phyloP scores from a whole-genome alignment of 2,329 filamentous ascomycete genomes.

The Knoxdaviesia proteae region DNA sequence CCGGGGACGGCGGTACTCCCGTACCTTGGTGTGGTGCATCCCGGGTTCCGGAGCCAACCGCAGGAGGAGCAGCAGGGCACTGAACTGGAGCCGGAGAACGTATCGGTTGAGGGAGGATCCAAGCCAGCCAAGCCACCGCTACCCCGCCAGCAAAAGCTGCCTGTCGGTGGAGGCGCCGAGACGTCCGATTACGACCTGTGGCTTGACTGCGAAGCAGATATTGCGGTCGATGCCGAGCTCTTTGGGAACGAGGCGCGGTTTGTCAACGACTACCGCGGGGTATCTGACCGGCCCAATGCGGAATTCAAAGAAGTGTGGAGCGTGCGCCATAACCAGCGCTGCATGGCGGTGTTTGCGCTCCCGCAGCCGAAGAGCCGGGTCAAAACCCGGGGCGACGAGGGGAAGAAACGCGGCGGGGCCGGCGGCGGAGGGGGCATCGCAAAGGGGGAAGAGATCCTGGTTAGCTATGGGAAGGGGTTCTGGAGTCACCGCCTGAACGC shows the following conservation, averaged over 20 bases:
- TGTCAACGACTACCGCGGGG: conserved; percentile 45
- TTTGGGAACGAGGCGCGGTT: conserved; percentile 44
- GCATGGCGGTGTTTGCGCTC: conserved; percentile 37
- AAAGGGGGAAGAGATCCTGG: conserved; percentile 42
- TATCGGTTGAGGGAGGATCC: no score
- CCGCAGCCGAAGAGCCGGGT: conserved; percentile 16
- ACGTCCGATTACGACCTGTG: conserved; percentile 43
- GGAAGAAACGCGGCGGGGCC: conserved; percentile 7
- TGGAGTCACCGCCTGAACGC: conserved; percentile 17
- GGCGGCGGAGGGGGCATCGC: conserved; percentile 19
- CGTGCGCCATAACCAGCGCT: conserved; percentile 24
- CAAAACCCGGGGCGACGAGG: conserved; percentile 6
- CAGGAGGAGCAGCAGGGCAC: no score
- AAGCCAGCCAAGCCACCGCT: no score
- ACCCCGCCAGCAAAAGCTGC: no score
- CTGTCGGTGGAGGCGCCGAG: conserved; percentile 2
- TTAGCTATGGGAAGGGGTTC: conserved; percentile 49
- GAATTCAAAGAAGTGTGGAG: conserved; percentile 41
- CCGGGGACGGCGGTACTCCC: conserved; percentile 37
- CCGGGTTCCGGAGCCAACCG: conserved; percentile 6
- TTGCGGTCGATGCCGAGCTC: conserved; percentile 38
- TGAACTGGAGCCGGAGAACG: conserved; percentile 6
- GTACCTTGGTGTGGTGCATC: conserved; percentile 40
- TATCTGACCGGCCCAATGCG: conserved; percentile 30
- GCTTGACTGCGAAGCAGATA: conserved; percentile 32